Evolutionary conservation across 805 yeast genomes (phyloP).

Genomic region (Candida adriatica): DNA sequence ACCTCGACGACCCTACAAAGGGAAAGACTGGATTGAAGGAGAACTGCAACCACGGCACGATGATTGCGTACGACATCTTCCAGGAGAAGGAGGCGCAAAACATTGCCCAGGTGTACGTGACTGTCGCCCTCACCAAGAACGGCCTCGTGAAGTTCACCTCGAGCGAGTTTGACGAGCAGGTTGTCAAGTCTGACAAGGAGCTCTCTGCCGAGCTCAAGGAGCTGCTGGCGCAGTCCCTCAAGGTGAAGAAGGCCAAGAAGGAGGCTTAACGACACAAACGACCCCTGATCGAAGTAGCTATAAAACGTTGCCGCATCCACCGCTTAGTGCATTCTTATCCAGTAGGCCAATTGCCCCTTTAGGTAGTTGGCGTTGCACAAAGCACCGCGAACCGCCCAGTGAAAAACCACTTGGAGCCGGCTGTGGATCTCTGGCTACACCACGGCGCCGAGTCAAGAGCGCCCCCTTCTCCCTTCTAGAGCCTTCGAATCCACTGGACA

Average conservation of each 20-base stretch:
- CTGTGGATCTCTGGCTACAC: too few species aligned
- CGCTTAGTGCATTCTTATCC: too few species aligned
- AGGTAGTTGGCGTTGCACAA: too few species aligned
- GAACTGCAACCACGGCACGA: constrained; percentile 59
- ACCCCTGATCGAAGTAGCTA: too few species aligned
- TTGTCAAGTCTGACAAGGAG: constrained; percentile 50
- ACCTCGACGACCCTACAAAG: constrained; percentile 61
- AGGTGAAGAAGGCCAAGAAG: constrained; percentile 35
- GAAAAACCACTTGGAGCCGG: too few species aligned
- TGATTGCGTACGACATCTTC: constrained; percentile 61
- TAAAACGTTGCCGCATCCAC: too few species aligned
- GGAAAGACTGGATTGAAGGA: constrained; percentile 71
- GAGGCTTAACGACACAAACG: too few species aligned
- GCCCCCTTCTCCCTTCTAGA: too few species aligned
- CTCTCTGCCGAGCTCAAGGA: constrained; percentile 40
- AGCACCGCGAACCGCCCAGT: too few species aligned
- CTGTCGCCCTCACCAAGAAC: constrained; percentile 67
- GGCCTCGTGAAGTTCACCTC: constrained; percentile 61
- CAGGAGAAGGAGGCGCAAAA: constrained; percentile 60
- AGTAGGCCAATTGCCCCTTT: too few species aligned
- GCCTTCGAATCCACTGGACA: too few species aligned
- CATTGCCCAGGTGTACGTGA: constrained; percentile 68
- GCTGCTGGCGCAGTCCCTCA: constrained; percentile 45
- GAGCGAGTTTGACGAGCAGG: constrained; percentile 41
- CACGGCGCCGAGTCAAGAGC: too few species aligned